Conservation (phyloP, 371 early-diverging fungal species). For the Chytridium lagenaria region DNA sequence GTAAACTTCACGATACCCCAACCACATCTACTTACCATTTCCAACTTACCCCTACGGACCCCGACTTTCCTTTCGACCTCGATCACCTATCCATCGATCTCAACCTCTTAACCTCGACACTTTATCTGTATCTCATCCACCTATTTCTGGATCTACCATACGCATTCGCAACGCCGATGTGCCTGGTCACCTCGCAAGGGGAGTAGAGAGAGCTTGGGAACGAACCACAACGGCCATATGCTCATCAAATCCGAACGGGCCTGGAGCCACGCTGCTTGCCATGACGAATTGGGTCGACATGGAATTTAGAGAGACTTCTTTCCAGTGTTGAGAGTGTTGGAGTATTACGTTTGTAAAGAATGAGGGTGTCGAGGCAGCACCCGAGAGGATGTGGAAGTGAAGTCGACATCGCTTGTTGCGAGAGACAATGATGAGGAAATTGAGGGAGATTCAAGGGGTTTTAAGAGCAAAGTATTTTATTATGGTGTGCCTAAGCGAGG, state of each 20-base stretch:
- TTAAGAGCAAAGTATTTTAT: conserved; percentile 34
- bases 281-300: conserved; percentile 71
- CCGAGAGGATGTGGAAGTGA: not conserved
- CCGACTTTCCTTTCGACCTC: conserved; percentile 79
- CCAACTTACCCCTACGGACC: conserved; percentile 65
- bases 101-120: not conserved
- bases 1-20: not conserved
- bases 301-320: conserved; percentile 59
- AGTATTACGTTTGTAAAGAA: not conserved
- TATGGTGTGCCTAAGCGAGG: conserved; percentile 31
- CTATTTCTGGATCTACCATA: conserved; percentile 34
- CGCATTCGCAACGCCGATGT: conserved; percentile 68
- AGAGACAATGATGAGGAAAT: not conserved
- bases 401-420: not conserved
- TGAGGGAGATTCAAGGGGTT: not conserved
- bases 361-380: not conserved
- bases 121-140: not conserved
- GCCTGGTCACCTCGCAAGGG: conserved; percentile 52
- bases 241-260: not conserved
- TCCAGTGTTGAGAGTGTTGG: conserved; percentile 24
- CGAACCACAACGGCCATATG: conserved; percentile 44
- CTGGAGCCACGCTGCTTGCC: conserved; percentile 32
- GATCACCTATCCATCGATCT: conserved; percentile 8
- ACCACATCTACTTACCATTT: not conserved
- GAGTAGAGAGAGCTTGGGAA: conserved; percentile 60